Base-by-base conservation (phyloP, 371 early-diverging fungal genomes). In the Mucor sp. region DNA sequence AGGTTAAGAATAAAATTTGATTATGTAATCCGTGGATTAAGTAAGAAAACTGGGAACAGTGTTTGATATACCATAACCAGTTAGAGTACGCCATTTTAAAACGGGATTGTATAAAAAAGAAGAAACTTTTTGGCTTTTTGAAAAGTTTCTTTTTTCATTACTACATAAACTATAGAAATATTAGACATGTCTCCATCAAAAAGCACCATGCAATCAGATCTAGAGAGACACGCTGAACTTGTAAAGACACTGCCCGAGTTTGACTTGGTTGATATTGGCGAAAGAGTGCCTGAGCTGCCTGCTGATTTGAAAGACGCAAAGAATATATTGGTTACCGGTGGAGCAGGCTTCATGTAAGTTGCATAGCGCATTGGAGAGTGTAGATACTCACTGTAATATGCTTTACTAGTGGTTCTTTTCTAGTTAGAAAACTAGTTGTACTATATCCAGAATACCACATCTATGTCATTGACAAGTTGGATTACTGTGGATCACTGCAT, bases 331-430 rank as follows among this genome's bases (percentile, higher is more conserved):
- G 74, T 95, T n/a, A 95, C 95, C 0, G 95, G 95, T 50, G 94
- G 93, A 35, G 94, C 95, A 21, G 95, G 95, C 6, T 95, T 95
- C 83, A 94, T 94, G 93, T 93, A 78, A 65, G 55, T 19, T 58
- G 14, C 1, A 6, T 2, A 39, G 33, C 35, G 19, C 37, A 39
- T 7, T 23, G 25, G 4, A 15, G 7, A 28, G 39, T 25, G 17
- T 7, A 43, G 28, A 53, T 33, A 5, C 14, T 37, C 1, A 37
- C 14, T 37, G 14, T 44, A 12, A 27, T 33, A 8, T 65, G 3
- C 44, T 43, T 23, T 9, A 60, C 43, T 60, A 60, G 62, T 44
- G 87, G 85, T n/a, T 80, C 86, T 23, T 84, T 84, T 67, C 81
- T 93, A 19, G 89, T 87, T 9, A 71, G 84, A 35, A 88, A 87